Evolutionary conservation across 2,329 filamentous ascomycete genomes (phyloP).

Genomic region (Chalaropsis ovoidea): DNA sequence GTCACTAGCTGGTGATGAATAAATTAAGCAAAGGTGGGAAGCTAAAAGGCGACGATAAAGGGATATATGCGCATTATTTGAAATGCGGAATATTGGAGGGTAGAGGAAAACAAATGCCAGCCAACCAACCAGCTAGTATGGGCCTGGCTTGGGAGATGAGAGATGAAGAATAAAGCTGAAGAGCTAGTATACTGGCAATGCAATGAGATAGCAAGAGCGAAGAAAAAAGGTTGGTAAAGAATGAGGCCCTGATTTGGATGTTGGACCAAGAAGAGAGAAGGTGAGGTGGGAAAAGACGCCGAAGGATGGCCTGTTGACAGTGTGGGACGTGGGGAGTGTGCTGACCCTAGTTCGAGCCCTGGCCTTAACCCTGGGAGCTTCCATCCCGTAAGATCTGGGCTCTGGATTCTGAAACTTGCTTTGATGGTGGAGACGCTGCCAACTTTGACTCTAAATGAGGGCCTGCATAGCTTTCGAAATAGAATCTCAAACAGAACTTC

Average conservation of each 20-base stretch:
- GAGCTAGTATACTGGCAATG: background rate
- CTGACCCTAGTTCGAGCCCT: background rate
- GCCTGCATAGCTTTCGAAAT: background rate
- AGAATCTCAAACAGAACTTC: background rate
- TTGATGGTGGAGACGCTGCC: background rate
- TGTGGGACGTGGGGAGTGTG: background rate
- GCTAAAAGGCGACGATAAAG: background rate
- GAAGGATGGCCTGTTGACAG: constrained; percentile 10
- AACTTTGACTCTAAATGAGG: background rate
- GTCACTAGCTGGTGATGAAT: background rate
- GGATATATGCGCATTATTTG: constrained; percentile 6
- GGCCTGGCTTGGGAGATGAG: background rate
- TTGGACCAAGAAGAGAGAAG: background rate
- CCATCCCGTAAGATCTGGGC: background rate
- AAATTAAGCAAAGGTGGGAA: background rate
- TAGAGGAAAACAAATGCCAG: background rate
- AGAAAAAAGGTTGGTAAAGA: background rate
- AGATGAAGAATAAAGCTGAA: constrained; percentile 8
- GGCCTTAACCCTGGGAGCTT: background rate
- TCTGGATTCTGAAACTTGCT: constrained; percentile 3
- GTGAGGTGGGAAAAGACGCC: constrained; percentile 5
- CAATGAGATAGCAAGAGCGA: background rate
- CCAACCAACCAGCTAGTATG: background rate
- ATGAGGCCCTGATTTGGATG: background rate
- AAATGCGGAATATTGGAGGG: background rate